phyloP scores from a whole-genome alignment of 192 early-diverging fungal genomes.

The Backusella parvicylindrica region DNA sequence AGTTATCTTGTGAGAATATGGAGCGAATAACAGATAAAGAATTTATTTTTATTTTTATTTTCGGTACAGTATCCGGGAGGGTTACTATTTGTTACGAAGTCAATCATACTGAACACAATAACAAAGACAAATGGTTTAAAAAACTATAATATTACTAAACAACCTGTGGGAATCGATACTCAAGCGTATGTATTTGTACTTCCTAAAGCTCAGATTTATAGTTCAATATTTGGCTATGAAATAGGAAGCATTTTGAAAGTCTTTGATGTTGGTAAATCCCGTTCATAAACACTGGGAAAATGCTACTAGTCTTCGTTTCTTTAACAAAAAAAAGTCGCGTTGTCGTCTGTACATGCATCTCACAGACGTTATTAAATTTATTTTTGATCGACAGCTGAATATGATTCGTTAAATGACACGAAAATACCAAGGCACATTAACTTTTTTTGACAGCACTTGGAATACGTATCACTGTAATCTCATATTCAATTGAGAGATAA shows the following conservation, averaged over 20 bases:
- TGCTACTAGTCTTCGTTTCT: not conserved
- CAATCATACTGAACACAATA: not conserved
- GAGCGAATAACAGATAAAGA: not conserved
- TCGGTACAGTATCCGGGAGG: not conserved
- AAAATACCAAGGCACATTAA: not conserved
- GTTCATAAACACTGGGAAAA: not conserved
- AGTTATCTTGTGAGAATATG: not conserved
- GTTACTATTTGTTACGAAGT: not conserved
- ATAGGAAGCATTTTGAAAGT: not conserved
- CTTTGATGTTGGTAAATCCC: not conserved
- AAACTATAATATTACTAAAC: not conserved
- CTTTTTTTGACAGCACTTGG: conserved; percentile 1
- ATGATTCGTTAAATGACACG: not conserved
- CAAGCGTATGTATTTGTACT: not conserved
- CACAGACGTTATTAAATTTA: not conserved
- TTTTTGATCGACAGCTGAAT: not conserved
- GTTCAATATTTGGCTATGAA: not conserved
- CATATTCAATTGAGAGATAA: not conserved
- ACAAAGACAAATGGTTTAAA: not conserved
- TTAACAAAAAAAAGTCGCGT: not conserved
- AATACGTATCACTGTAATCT: not conserved
- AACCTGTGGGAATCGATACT: not conserved
- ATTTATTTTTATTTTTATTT: not conserved
- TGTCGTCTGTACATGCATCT: not conserved
- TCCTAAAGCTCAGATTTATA: not conserved